These are phyloP conservation scores for Endothia cerciana DNA, from an alignment of 2,329 filamentous ascomycete genomes.

Conservation along the genomic window DNA sequence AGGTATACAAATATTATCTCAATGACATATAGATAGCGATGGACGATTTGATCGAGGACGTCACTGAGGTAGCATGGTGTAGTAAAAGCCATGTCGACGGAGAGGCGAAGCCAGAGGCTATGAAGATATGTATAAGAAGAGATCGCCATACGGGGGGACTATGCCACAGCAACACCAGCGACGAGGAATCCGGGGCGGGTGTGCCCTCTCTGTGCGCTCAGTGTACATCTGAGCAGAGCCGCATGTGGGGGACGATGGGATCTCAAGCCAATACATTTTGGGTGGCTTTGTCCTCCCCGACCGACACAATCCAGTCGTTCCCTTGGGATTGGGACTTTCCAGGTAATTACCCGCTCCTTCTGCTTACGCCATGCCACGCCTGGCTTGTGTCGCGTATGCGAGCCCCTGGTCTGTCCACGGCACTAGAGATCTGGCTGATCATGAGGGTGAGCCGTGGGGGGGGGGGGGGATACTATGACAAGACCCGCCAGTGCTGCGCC, in stretches of 20 bases:
- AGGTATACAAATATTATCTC: constrained; percentile 18
- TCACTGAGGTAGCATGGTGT: constrained; percentile 17
- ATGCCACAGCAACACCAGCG: background rate
- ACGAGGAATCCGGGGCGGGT: background rate
- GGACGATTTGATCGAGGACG: background rate
- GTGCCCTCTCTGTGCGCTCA: constrained; percentile 8
- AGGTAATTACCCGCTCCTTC: constrained; percentile 19
- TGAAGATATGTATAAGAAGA: constrained; percentile 28
- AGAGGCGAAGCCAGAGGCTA: constrained; percentile 26
- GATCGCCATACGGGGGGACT: constrained; percentile 9
- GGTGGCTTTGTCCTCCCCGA: constrained; percentile 4
- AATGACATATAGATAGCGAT: constrained; percentile 2
- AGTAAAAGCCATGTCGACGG: constrained; percentile 20
- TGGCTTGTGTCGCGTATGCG: constrained; percentile 22
- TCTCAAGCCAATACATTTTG: constrained; percentile 11
- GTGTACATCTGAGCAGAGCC: constrained; percentile 25
- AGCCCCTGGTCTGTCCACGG: constrained; percentile 2
- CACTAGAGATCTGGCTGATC: constrained; percentile 11
- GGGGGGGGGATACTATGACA: background rate
- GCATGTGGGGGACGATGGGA: constrained; percentile 13
- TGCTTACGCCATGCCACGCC: constrained; percentile 27
- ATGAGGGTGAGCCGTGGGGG: constrained; percentile 14
- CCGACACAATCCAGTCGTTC: constrained; percentile 12
- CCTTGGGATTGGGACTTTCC: constrained; percentile 10
- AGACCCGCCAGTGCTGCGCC: constrained; percentile 23